These are phyloP conservation scores for Phylloporus sp. DNA, from an alignment of 768 basidiomycete genomes.

Conservation along the genomic window DNA sequence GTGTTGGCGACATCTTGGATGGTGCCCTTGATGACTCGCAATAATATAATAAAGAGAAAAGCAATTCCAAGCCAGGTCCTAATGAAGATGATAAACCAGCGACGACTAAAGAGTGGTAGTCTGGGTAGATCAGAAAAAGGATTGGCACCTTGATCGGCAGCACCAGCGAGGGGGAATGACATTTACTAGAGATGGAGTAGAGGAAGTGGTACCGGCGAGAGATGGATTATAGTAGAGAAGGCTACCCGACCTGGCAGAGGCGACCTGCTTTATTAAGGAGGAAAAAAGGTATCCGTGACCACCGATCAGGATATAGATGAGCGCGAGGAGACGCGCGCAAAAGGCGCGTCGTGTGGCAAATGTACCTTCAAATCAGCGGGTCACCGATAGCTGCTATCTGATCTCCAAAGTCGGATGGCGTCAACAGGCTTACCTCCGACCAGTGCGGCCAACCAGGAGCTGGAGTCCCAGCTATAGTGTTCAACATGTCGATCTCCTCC, in stretches of 20 bases:
- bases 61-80: slow-evolving; percentile 50
- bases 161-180: slow-evolving; percentile 4
- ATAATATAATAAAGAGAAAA: slow-evolving; percentile 61
- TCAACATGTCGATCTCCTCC: no score
- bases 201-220: slow-evolving; percentile 7
- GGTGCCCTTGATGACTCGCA: slow-evolving; percentile 63
- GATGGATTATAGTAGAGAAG: slow-evolving; percentile 16
- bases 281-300: no score
- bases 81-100: slow-evolving; percentile 60
- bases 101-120: slow-evolving; percentile 54
- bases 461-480: no score
- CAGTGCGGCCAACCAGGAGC: no score
- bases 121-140: slow-evolving; percentile 13
- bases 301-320: no score
- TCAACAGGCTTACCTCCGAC: no score
- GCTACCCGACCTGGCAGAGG: neutral
- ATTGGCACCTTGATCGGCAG: neutral
- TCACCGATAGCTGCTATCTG: no score
- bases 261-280: no score
- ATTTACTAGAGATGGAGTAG: neutral
- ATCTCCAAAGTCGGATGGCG: no score
- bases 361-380: no score
- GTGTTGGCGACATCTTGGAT: slow-evolving; percentile 59
- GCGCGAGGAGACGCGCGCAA: no score
- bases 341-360: no score